phyloP scores from a whole-genome alignment of 495 filamentous ascomycete genomes.

The Lineolata rhizophorae region DNA sequence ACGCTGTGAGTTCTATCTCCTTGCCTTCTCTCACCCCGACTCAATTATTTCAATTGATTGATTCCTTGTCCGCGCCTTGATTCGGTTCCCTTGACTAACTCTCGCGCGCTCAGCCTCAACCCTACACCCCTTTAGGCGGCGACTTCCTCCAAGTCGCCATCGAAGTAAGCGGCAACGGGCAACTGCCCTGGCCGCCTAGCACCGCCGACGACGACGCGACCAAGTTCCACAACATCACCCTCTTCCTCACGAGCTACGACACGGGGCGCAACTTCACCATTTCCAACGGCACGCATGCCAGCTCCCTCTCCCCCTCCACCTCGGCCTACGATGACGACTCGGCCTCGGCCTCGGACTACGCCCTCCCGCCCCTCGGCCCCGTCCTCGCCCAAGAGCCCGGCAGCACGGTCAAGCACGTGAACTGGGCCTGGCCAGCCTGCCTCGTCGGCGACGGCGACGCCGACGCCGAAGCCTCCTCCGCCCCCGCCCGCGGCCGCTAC shows the following conservation, averaged over 20 bases:
- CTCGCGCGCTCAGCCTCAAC: constrained; percentile 30
- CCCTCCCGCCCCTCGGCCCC: constrained; percentile 34
- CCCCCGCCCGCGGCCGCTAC: constrained; percentile 21
- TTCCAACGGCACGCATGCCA: constrained; percentile 40
- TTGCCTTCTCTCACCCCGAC: no score
- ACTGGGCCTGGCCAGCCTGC: constrained; percentile 45
- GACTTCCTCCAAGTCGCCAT: constrained; percentile 42
- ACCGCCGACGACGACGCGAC: constrained; percentile 21
- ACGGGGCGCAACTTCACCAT: constrained; percentile 45
- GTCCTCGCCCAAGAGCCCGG: constrained; percentile 37
- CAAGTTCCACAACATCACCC: constrained; percentile 36
- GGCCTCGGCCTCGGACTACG: no score
- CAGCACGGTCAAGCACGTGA: constrained; percentile 47
- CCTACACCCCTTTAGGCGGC: constrained; percentile 42
- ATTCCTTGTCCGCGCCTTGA: no score
- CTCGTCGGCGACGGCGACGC: constrained; percentile 31
- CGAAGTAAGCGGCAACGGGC: constrained; percentile 41
- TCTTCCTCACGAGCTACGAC: constrained; percentile 40
- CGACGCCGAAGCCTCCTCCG: constrained; percentile 8
- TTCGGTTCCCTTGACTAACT: no score
- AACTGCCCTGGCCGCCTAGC: constrained; percentile 31
- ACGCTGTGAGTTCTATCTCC: constrained; percentile 22
- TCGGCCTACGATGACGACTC: no score
- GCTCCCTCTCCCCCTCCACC: no score
- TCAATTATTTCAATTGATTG: no score